Evolutionary conservation across 331 rosid species (phyloP).

Genomic region (Malus hybrid): DNA sequence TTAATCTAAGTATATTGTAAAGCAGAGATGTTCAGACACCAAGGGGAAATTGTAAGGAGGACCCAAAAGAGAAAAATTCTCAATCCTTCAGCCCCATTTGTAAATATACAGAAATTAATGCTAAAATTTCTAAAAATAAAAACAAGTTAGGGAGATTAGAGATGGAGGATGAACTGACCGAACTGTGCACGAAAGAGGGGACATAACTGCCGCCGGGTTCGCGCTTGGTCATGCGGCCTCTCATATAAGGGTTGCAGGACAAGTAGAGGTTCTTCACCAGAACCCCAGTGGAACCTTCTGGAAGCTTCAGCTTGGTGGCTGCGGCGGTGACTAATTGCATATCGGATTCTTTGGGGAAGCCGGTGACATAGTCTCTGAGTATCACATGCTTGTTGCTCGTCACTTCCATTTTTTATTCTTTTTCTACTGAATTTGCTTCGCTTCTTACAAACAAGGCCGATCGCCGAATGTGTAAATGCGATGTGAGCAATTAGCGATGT

Average conservation of each 20-base stretch:
- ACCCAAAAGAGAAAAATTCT: too few relatives aligned
- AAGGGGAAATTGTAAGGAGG: background rate
- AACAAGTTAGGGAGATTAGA: background rate
- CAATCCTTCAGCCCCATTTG: too few relatives aligned
- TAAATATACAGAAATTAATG: background rate
- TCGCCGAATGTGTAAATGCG: too few relatives aligned
- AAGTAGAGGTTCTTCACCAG: too few relatives aligned
- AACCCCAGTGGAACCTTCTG: slow-evolving; percentile 15
- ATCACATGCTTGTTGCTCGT: slow-evolving; percentile 28
- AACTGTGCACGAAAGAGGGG: slow-evolving; percentile 5
- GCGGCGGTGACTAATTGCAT: background rate
- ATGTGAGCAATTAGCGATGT: too few relatives aligned
- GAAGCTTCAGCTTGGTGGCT: slow-evolving; percentile 9
- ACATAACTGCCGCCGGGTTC: background rate
- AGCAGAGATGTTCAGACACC: background rate
- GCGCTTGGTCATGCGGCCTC: too few relatives aligned
- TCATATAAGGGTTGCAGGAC: too few relatives aligned
- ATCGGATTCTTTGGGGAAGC: slow-evolving; percentile 26
- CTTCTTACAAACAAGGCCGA: too few relatives aligned
- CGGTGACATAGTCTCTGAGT: slow-evolving; percentile 10
- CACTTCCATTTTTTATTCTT: background rate
- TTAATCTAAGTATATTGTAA: background rate
- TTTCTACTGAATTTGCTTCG: background rate
- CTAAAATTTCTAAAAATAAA: background rate
- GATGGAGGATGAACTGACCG: background rate